These are phyloP conservation scores for Podospora sp. DNA, from an alignment of 495 filamentous ascomycete species.

Conservation along the genomic window DNA sequence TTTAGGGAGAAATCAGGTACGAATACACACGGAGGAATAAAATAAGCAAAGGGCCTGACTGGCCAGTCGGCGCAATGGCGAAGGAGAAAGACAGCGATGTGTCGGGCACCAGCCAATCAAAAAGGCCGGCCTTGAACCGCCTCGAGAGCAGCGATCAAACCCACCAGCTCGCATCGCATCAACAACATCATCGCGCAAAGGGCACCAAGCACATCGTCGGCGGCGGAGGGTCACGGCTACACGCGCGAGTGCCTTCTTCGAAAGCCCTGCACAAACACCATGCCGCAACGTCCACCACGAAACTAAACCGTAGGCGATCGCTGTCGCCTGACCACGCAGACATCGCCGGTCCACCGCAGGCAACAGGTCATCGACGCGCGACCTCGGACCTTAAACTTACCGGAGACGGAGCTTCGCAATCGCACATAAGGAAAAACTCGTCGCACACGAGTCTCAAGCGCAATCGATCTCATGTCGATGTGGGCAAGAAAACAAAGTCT, in stretches of 20 bases:
- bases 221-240: constrained; percentile 41
- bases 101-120: constrained; percentile 52
- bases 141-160: constrained; percentile 43
- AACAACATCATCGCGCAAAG: constrained; percentile 43
- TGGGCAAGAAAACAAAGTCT: constrained; percentile 52
- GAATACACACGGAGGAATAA: not conserved
- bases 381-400: constrained; percentile 46
- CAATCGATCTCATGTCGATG: constrained; percentile 52
- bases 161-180: constrained; percentile 27
- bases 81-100: constrained; percentile 37
- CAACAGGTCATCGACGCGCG: constrained; percentile 47
- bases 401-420: constrained; percentile 35
- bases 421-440: constrained; percentile 50
- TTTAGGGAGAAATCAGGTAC: constrained; percentile 20
- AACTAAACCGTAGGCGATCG: constrained; percentile 44
- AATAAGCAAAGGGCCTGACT: constrained; percentile 1
- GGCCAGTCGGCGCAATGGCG: constrained; percentile 27
- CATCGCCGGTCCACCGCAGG: constrained; percentile 26
- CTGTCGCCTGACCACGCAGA: constrained; percentile 39
- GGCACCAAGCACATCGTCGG: constrained; percentile 51
- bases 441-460: constrained; percentile 50
- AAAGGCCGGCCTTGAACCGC: constrained; percentile 42
- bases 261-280: constrained; percentile 52
- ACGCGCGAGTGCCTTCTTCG: constrained; percentile 47
- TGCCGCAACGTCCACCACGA: constrained; percentile 39